phyloP scores from a whole-genome alignment of 805 yeast species.

The Suhomyces sp. region DNA sequence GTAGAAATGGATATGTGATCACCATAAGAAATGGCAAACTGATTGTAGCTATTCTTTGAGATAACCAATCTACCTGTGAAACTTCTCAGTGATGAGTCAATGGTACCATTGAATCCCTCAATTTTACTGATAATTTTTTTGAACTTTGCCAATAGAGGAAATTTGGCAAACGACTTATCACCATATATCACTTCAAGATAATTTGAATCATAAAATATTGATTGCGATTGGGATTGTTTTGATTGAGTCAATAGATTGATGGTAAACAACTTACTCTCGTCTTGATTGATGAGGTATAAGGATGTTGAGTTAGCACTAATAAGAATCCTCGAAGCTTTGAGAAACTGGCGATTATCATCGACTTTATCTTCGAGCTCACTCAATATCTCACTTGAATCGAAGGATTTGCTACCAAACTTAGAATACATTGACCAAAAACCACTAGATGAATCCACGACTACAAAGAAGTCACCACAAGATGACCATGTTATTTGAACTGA shows the following conservation, averaged over 20 bases:
- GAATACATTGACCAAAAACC: slow-evolving; percentile 32
- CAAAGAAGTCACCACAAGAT: slow-evolving; percentile 34
- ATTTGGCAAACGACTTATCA: slow-evolving; percentile 18
- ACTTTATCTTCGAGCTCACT: slow-evolving; percentile 20
- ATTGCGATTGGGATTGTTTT: slow-evolving; percentile 7
- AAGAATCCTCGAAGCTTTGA: slow-evolving; percentile 20
- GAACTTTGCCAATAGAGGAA: slow-evolving; percentile 31
- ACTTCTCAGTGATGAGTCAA: slow-evolving; percentile 13
- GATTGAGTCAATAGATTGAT: slow-evolving; percentile 17
- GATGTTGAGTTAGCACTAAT: slow-evolving; percentile 26
- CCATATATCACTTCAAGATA: slow-evolving; percentile 24
- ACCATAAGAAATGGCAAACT: slow-evolving; percentile 28
- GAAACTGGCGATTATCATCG: slow-evolving; percentile 17
- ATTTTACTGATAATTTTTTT: slow-evolving; percentile 22
- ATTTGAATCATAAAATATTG: slow-evolving; percentile 22
- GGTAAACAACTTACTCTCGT: slow-evolving; percentile 17
- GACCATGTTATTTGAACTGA: slow-evolving; percentile 27
- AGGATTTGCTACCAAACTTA: slow-evolving; percentile 31
- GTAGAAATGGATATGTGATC: slow-evolving; percentile 29
- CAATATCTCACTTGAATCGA: slow-evolving; percentile 22
- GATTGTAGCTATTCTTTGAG: slow-evolving; percentile 20
- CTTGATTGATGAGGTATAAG: slow-evolving; percentile 14
- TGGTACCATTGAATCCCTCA: slow-evolving; percentile 20
- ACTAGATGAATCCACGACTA: slow-evolving; percentile 14
- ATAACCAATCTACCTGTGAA: slow-evolving; percentile 21